Base-by-base conservation (phyloP, 108 stramenopile genomes). In the Aurantiochytrium sp. region DNA sequence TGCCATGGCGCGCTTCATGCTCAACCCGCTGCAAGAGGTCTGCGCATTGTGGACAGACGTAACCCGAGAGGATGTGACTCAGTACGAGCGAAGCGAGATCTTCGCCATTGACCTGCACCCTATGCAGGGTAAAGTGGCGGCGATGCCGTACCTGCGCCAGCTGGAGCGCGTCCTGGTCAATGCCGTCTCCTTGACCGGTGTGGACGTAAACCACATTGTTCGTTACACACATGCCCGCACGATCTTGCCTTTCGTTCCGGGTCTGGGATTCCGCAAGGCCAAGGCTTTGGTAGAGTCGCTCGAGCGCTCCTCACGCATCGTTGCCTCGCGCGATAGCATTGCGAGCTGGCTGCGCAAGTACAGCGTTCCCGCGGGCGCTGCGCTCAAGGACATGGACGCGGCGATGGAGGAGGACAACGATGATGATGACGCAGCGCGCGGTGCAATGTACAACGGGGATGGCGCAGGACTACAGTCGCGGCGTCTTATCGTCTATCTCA, bases 261-360 rank as follows among this genome's bases (percentile, higher is more conserved):
- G 98, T 12, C 89, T 98, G 43, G 98, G 98, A 60, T 97, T 97
- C 49, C 92, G 98, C 28, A 98, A 98, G 91, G 97, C 97, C 44
- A 58, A 89, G 47, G 71, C 59, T 23, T 53, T 91, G 43, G 43
- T 58, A 4, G 43, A 43, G 47, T 19, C 49, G 12, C 28, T 91
- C 73, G 76, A 90, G 83, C 58, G 55, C 28, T 44, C n/a, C 44
- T 59, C 59, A 4, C 28, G 69, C 45, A 90, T 44, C 59, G 51
- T 90, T 43, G 19, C 44, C 44, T 59, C 42, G 45, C 64, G 88
- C 5, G 69, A 89, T 16, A 71, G 35, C 51, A 35, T 89, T 14
- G 43, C 95, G 94, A 49, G 96, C 93, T 93, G 64, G 64, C 18
- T 69, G 25, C 88, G 96, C 43, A 97, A 96, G 87, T 95, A 96